phyloP scores from a whole-genome alignment of 2,329 filamentous ascomycete genomes.

The Chalaropsis ovoidea region DNA sequence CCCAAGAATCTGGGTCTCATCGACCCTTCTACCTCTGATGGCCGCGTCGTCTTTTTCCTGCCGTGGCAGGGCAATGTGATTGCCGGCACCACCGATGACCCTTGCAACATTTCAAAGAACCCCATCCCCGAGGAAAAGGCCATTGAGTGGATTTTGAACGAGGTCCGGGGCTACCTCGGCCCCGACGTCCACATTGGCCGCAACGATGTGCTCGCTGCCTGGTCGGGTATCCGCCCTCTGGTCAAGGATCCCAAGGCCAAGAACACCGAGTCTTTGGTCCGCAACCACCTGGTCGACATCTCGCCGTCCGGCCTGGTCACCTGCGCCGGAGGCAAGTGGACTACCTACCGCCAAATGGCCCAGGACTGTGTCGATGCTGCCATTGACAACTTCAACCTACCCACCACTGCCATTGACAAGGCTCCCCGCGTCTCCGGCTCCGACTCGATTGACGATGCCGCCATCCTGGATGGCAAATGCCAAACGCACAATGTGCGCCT shows the following conservation, averaged over 20 bases:
- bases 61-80: constrained; percentile 92
- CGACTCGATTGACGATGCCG: constrained; percentile 58
- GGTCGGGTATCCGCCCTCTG: constrained; percentile 78
- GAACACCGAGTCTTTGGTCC: constrained; percentile 78
- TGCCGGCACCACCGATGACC: constrained; percentile 75
- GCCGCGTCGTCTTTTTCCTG: constrained; percentile 84
- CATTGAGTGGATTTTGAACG: constrained; percentile 77
- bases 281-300: constrained; percentile 73
- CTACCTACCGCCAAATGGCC: constrained; percentile 86
- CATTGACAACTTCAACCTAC: constrained; percentile 56
- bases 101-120: constrained; percentile 60
- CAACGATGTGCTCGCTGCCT: constrained; percentile 79
- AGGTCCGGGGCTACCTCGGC: constrained; percentile 71
- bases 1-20: constrained; percentile 80
- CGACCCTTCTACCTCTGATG: constrained; percentile 77
- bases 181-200: constrained; percentile 77
- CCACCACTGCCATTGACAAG: constrained; percentile 46
- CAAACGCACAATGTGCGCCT: constrained; percentile 76
- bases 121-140: constrained; percentile 72
- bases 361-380: constrained; percentile 80
- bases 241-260: constrained; percentile 77
- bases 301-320: constrained; percentile 73
- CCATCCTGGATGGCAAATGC: constrained; percentile 55
- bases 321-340: constrained; percentile 85
- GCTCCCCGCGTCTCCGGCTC: constrained; percentile 60